Percentiles rank a stretch among this genome's conserved stretches.
These are phyloP conservation scores for Elsinoe necatrix DNA, from an alignment of 2,329 filamentous ascomycete genomes.

Conservation along the genomic window DNA sequence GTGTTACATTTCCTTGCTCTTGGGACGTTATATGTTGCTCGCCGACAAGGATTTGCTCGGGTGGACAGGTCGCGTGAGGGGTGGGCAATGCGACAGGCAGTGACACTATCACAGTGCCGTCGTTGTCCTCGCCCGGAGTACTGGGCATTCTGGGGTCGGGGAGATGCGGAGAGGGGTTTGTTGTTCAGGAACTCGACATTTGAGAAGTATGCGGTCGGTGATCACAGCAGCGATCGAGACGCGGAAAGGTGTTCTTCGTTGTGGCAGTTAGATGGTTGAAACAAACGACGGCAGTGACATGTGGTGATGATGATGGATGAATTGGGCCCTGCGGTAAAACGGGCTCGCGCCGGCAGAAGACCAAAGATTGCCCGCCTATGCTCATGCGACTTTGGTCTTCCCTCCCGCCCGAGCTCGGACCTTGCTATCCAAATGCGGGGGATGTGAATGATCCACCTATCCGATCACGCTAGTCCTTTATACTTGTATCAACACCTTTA, in stretches of 20 bases:
- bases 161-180: background rate
- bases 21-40: slow-evolving; percentile 25
- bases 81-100: slow-evolving; percentile 16
- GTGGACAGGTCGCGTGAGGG: slow-evolving; percentile 35
- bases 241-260: background rate
- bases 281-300: slow-evolving; percentile 10
- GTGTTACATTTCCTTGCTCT: slow-evolving; percentile 24
- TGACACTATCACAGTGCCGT: slow-evolving; percentile 14
- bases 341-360: slow-evolving; percentile 1
- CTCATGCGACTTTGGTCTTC: background rate
- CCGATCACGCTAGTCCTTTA: background rate
- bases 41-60: slow-evolving; percentile 28
- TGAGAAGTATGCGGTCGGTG: background rate
- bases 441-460: slow-evolving; percentile 3
- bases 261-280: background rate
- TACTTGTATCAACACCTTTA: background rate
- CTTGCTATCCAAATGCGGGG: background rate
- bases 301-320: slow-evolving; percentile 9
- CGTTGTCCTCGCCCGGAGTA: slow-evolving; percentile 14
- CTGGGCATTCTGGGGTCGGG: slow-evolving; percentile 12
- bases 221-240: background rate
- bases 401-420: background rate
- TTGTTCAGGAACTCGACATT: slow-evolving; percentile 8
- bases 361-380: background rate
- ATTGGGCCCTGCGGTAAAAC: slow-evolving; percentile 9